Evolutionary conservation across 106 monocot genomes (phyloP).

Genomic region (Chionographis japonica): DNA sequence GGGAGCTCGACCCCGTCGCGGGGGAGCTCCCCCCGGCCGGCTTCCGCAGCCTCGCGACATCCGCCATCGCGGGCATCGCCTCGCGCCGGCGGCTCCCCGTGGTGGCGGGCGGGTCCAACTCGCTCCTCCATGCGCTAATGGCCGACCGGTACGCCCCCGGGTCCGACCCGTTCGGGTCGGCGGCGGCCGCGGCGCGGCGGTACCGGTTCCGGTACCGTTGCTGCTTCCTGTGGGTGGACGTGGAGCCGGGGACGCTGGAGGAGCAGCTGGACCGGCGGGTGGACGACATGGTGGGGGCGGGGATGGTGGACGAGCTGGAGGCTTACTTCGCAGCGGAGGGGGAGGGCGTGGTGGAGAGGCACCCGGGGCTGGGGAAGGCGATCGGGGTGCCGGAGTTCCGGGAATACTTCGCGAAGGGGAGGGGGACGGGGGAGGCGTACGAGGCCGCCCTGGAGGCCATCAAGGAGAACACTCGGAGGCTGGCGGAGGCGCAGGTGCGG

Average conservation of each 20-base stretch:
- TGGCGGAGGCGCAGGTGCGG: slow-evolving; percentile 68
- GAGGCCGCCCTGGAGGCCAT: slow-evolving; percentile 51
- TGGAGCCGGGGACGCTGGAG: slow-evolving; percentile 39
- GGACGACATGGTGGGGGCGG: slow-evolving; percentile 72
- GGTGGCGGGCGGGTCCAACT: slow-evolving; percentile 92
- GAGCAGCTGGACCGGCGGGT: slow-evolving; percentile 81
- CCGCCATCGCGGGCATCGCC: slow-evolving; percentile 29
- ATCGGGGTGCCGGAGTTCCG: slow-evolving; percentile 84
- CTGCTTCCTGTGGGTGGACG: slow-evolving; percentile 84
- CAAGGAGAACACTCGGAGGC: slow-evolving; percentile 73
- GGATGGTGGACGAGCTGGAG: slow-evolving; percentile 87
- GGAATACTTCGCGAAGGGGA: slow-evolving; percentile 30
- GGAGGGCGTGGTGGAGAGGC: slow-evolving; percentile 6
- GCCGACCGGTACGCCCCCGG: slow-evolving; percentile 13
- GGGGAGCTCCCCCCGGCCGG: slow-evolving; percentile 52
- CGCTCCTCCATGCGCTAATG: slow-evolving; percentile 59
- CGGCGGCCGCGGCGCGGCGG: background rate
- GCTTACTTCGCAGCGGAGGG: slow-evolving; percentile 34
- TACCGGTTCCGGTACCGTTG: slow-evolving; percentile 33
- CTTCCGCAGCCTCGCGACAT: slow-evolving; percentile 48
- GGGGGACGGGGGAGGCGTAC: slow-evolving; percentile 3
- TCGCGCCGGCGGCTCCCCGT: slow-evolving; percentile 43
- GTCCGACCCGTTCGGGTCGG: slow-evolving; percentile 29
- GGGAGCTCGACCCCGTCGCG: slow-evolving; percentile 41
- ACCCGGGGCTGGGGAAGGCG: slow-evolving; percentile 60